Evolutionary conservation across 2,329 filamentous ascomycete species (phyloP).

Genomic region (Achaetomium macrosporum): DNA sequence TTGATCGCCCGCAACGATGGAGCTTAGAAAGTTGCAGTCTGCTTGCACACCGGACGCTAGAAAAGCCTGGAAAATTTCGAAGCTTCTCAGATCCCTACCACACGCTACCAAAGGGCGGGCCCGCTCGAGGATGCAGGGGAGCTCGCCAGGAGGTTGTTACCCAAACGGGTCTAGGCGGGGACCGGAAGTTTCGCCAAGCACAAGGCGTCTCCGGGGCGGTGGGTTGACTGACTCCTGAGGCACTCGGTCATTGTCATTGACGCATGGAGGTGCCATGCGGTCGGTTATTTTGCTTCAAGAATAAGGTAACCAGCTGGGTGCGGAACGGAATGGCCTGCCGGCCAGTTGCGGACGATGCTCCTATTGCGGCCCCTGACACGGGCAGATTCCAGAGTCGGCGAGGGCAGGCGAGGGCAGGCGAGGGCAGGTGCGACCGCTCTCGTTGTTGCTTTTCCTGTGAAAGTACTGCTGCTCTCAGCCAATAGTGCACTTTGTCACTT

Average conservation of each 20-base stretch:
- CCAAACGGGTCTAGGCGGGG: conserved; percentile 4
- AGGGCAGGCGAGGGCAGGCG: too few species aligned
- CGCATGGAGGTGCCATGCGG: background rate
- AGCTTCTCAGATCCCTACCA: conserved; percentile 6
- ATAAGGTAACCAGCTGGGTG: too few species aligned
- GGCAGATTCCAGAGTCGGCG: background rate
- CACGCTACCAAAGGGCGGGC: conserved; percentile 3
- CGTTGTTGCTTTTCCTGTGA: conserved; percentile 7
- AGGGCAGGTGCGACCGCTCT: too few species aligned
- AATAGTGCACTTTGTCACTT: background rate
- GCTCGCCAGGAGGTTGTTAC: conserved; percentile 7
- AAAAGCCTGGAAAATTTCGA: conserved; percentile 9
- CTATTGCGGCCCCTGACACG: background rate
- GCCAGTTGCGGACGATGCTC: too few species aligned
- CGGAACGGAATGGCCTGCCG: too few species aligned
- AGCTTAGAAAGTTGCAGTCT: background rate
- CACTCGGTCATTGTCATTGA: background rate
- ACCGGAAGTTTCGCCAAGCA: conserved; percentile 9
- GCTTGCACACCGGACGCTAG: background rate
- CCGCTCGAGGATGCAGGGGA: background rate
- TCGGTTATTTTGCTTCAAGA: too few species aligned
- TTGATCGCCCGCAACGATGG: background rate
- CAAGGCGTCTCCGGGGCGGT: background rate
- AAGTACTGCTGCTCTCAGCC: background rate
- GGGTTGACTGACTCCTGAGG: too few species aligned